These are phyloP conservation scores for Aethionema arabicum DNA, from an alignment of 345 rosid genomes.

Conservation along the genomic window DNA sequence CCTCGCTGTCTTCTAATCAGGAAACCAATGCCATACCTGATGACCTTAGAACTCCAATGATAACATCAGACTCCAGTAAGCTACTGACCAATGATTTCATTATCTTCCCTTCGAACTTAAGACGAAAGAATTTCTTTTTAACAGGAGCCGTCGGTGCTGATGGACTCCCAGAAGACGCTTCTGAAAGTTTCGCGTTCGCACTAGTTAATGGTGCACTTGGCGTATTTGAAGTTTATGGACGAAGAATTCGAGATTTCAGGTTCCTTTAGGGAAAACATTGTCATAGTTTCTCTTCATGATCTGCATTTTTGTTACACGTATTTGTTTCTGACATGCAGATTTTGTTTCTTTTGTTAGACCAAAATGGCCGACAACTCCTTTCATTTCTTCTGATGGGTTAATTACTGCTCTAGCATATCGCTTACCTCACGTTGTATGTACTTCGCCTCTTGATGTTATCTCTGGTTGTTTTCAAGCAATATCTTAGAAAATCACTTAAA, in stretches of 20 bases:
- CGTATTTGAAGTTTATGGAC: slow-evolving; percentile 84
- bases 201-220: slow-evolving; percentile 92
- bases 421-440: slow-evolving; percentile 86
- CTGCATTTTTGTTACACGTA: not conserved
- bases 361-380: slow-evolving; percentile 87
- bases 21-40: slow-evolving; percentile 39
- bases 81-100: not conserved
- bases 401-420: slow-evolving; percentile 92
- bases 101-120: slow-evolving; percentile 7
- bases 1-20: slow-evolving; percentile 42
- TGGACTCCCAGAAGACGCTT: slow-evolving; percentile 57
- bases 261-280: slow-evolving; percentile 14
- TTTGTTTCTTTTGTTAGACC: slow-evolving; percentile 54
- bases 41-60: slow-evolving; percentile 47
- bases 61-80: slow-evolving; percentile 62
- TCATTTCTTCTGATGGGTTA: slow-evolving; percentile 75
- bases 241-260: slow-evolving; percentile 92
- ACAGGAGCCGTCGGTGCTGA: slow-evolving; percentile 49
- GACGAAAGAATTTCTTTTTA: slow-evolving; percentile 20
- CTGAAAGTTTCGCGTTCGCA: slow-evolving; percentile 90
- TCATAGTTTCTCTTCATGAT: not conserved
- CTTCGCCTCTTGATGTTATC: slow-evolving; percentile 22
- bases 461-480: slow-evolving; percentile 19
- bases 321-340: slow-evolving; percentile 6
- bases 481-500: slow-evolving; percentile 26